Evolutionary conservation across 108 stramenopile species (phyloP).

Genomic region (Phaeodactylum tricornutum): DNA sequence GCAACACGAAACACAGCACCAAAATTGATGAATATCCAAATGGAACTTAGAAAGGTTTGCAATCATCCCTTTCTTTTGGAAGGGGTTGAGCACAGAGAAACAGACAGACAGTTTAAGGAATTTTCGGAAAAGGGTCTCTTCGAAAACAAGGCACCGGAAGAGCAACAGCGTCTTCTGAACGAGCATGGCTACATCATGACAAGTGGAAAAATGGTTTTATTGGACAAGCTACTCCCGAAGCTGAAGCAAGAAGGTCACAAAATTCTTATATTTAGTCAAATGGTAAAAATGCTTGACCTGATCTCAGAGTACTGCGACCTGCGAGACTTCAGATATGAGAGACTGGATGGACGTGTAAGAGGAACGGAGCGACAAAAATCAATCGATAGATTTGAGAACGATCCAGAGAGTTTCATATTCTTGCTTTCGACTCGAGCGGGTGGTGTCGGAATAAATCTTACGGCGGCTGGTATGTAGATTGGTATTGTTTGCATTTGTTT

Average conservation of each 20-base stretch:
- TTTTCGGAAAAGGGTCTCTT: slow-evolving; percentile 51
- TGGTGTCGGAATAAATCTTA: slow-evolving; percentile 99
- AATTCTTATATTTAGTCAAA: slow-evolving; percentile 92
- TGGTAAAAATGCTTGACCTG: slow-evolving; percentile 94
- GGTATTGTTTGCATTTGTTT: slow-evolving; percentile 5
- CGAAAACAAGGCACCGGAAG: slow-evolving; percentile 62
- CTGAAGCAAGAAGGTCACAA: slow-evolving; percentile 94
- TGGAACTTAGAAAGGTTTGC: slow-evolving; percentile 98
- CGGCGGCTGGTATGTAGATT: slow-evolving; percentile 87
- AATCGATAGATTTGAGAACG: slow-evolving; percentile 94
- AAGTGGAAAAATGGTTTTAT: slow-evolving; percentile 97
- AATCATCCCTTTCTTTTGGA: slow-evolving; percentile 97
- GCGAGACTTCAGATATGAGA: slow-evolving; percentile 80
- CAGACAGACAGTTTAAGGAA: slow-evolving; percentile 70
- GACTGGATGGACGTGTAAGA: slow-evolving; percentile 81
- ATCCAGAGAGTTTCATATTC: slow-evolving; percentile 85
- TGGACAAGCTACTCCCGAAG: slow-evolving; percentile 98
- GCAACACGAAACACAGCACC: slow-evolving; percentile 49
- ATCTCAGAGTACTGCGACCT: slow-evolving; percentile 89
- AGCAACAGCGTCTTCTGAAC: slow-evolving; percentile 64
- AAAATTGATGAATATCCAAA: slow-evolving; percentile 98
- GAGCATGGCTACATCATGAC: slow-evolving; percentile 78
- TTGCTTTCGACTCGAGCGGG: slow-evolving; percentile 71
- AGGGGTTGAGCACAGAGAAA: slow-evolving; percentile 90
- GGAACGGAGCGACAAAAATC: slow-evolving; percentile 96